Evolutionary conservation across 768 basidiomycete genomes (phyloP).

Genomic region (Asterophora parasitica): DNA sequence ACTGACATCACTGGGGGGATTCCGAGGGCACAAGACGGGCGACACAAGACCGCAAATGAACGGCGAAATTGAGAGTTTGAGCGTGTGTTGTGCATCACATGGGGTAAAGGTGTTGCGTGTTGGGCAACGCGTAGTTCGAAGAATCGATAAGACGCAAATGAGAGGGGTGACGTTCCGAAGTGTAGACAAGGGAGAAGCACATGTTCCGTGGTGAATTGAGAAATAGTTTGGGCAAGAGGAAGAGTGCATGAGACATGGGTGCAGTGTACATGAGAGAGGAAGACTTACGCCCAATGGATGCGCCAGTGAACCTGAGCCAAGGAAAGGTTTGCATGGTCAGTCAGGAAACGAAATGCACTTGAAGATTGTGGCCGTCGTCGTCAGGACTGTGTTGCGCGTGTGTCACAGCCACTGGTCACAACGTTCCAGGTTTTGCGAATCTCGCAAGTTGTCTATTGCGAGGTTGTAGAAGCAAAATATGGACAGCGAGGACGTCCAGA

Average conservation of each 20-base stretch:
- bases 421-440: too few species aligned
- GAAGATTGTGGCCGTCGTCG: background rate
- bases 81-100: conserved; percentile 11
- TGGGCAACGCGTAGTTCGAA: background rate
- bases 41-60: conserved; percentile 4
- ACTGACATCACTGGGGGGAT: conserved; percentile 45
- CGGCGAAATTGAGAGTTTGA: conserved; percentile 2
- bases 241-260: background rate
- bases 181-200: conserved; percentile 2
- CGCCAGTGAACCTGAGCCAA: conserved; percentile 48
- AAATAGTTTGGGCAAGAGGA: conserved; percentile 1
- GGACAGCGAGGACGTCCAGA: background rate
- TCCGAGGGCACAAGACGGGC: too few species aligned
- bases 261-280: background rate
- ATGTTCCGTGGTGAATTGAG: background rate
- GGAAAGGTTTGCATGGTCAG: conserved; percentile 47
- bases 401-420: conserved; percentile 11
- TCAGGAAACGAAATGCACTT: background rate
- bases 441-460: background rate
- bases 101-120: background rate
- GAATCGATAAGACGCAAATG: background rate
- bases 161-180: conserved; percentile 4
- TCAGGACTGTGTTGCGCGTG: too few species aligned
- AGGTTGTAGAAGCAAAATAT: background rate
- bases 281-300: conserved; percentile 44